phyloP scores from a whole-genome alignment of 2,329 filamentous ascomycete species.

The Paecilomyces fulvus region DNA sequence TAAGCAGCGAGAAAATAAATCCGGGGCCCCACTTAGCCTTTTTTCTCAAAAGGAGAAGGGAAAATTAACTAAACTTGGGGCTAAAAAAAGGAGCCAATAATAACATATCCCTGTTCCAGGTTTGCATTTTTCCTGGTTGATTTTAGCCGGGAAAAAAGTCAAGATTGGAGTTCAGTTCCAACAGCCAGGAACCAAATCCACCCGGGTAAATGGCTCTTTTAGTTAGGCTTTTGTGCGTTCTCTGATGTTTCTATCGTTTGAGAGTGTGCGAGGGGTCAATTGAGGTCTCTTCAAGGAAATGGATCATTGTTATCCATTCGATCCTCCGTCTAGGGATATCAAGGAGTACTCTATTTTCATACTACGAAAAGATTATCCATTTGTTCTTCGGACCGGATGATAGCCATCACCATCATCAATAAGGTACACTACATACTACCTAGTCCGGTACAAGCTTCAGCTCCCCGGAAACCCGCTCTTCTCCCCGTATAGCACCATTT shows the following conservation, averaged over 20 bases:
- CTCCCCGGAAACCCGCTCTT: neutral
- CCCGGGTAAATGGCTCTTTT: too few relatives aligned
- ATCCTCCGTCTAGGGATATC: too few relatives aligned
- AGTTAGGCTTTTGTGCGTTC: too few relatives aligned
- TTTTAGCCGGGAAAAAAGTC: neutral
- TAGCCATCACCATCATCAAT: neutral
- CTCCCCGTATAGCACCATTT: neutral
- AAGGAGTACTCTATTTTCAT: neutral
- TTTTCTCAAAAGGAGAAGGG: too few relatives aligned
- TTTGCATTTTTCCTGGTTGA: neutral
- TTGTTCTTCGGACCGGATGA: neutral
- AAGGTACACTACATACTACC: neutral
- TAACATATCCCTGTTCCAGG: neutral
- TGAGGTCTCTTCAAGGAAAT: too few relatives aligned
- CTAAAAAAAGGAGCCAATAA: neutral
- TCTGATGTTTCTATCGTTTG: neutral
- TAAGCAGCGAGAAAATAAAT: neutral
- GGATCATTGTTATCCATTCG: too few relatives aligned
- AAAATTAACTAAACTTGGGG: neutral
- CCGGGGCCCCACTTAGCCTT: too few relatives aligned
- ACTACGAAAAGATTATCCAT: neutral
- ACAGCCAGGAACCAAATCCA: too few relatives aligned
- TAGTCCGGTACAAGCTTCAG: neutral
- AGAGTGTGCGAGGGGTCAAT: too few relatives aligned
- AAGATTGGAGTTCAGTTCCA: too few relatives aligned